Evolutionary conservation across 2,329 filamentous ascomycete genomes (phyloP).

Genomic region (Akanthomyces muscarius): DNA sequence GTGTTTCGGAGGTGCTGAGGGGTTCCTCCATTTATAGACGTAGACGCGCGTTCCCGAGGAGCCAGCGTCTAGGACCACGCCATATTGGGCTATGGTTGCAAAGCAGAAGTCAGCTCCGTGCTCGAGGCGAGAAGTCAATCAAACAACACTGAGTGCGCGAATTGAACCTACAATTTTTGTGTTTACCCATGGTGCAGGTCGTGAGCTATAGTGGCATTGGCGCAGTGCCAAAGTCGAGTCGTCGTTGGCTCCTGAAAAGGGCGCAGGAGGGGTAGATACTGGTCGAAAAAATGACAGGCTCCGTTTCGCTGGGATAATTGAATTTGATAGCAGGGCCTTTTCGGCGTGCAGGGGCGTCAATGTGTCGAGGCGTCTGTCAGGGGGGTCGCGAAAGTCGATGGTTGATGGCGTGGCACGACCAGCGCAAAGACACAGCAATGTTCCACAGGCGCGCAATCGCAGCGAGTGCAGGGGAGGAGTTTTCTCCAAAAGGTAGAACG

Average conservation of each 20-base stretch:
- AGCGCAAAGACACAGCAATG: conserved; percentile 3
- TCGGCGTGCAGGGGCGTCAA: background rate
- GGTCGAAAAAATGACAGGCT: background rate
- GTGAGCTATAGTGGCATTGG: conserved; percentile 4
- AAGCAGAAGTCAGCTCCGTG: background rate
- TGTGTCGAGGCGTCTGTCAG: background rate
- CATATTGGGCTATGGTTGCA: conserved; percentile 60
- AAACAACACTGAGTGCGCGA: background rate
- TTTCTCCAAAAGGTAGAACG: conserved; percentile 7
- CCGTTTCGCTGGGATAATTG: background rate
- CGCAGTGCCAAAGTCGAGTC: background rate
- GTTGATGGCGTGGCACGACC: conserved; percentile 1
- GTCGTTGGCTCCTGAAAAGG: background rate
- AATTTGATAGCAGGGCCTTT: background rate
- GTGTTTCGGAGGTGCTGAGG: conserved; percentile 55
- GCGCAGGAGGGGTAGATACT: too few relatives aligned
- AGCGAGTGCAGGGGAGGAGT: conserved; percentile 7
- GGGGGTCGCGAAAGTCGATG: background rate
- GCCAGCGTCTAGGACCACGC: conserved; percentile 93
- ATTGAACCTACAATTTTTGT: conserved; percentile 32
- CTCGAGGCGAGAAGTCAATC: background rate
- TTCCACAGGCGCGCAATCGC: conserved; percentile 1
- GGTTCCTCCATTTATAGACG: conserved; percentile 90
- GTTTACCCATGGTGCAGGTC: conserved; percentile 13
- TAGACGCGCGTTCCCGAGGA: conserved; percentile 95